Evolutionary conservation across 495 filamentous ascomycete genomes (phyloP).

Genomic region (Penicillium coprophilum): DNA sequence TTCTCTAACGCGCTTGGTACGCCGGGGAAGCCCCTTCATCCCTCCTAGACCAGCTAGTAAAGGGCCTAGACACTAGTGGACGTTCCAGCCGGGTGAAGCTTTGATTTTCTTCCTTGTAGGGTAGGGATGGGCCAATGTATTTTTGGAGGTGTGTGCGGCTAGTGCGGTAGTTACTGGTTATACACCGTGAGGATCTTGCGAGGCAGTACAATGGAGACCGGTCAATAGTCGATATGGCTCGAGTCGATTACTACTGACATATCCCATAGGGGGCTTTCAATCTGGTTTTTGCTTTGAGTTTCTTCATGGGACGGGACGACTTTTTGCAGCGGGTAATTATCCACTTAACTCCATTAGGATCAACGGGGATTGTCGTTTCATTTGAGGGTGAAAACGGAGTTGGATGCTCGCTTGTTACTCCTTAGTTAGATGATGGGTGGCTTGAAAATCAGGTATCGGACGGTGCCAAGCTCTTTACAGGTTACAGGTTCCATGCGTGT

Average conservation of each 20-base stretch:
- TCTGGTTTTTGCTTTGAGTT: not conserved
- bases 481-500: not conserved
- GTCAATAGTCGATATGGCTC: not conserved
- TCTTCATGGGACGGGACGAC: not conserved
- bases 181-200: not conserved
- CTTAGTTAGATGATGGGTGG: not conserved
- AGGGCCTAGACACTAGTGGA: conserved; percentile 3
- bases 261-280: not conserved
- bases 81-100: conserved; percentile 7
- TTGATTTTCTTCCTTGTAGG: conserved; percentile 10
- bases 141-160: not conserved
- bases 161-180: not conserved
- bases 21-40: not conserved
- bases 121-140: conserved; percentile 12
- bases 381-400: not conserved
- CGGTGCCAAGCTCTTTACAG: not conserved
- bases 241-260: not conserved
- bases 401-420: not conserved
- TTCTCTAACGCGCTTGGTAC: not conserved
- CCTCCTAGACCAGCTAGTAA: not conserved
- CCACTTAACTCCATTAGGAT: not conserved
- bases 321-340: not conserved
- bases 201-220: not conserved
- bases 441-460: too few relatives aligned
- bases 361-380: not conserved